Conservation (phyloP, 2,329 filamentous ascomycete genomes). For the Curvularia hawaiiensis region DNA sequence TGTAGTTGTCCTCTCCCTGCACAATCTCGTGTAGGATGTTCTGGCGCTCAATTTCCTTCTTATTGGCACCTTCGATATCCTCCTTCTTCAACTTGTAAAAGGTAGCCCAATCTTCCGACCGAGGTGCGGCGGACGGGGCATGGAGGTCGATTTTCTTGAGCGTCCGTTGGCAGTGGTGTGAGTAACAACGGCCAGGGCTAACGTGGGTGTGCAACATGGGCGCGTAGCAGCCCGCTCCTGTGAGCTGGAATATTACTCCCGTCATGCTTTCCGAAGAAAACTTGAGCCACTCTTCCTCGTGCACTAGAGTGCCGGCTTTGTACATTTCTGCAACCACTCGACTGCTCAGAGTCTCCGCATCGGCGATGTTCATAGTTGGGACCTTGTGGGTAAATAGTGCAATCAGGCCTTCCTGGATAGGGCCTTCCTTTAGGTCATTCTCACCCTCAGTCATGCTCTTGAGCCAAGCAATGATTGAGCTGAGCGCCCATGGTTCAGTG, state of each 20-base stretch:
- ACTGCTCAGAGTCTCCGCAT: constrained; percentile 84
- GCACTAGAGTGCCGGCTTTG: constrained; percentile 74
- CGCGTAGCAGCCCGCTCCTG: constrained; percentile 89
- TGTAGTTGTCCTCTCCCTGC: constrained; percentile 88
- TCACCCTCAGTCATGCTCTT: constrained; percentile 90
- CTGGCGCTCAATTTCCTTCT: constrained; percentile 90
- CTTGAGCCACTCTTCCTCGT: constrained; percentile 97
- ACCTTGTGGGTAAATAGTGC: constrained; percentile 93
- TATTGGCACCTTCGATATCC: constrained; percentile 70
- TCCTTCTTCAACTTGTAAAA: constrained; percentile 86
- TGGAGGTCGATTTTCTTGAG: constrained; percentile 92
- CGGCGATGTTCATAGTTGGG: constrained; percentile 96
- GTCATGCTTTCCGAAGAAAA: constrained; percentile 81
- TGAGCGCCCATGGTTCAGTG: constrained; percentile 89
- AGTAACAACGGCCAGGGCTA: constrained; percentile 82
- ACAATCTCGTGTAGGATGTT: constrained; percentile 96
- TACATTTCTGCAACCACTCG: constrained; percentile 83
- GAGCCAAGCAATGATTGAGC: constrained; percentile 85
- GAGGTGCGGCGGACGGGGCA: constrained; percentile 67
- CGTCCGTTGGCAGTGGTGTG: constrained; percentile 90
- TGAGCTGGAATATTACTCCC: constrained; percentile 92
- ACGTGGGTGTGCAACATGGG: constrained; percentile 75
- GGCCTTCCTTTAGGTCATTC: constrained; percentile 81
- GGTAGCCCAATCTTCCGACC: constrained; percentile 83
- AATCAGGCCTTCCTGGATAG: constrained; percentile 85